Conservation (phyloP, 495 filamentous ascomycete species). For the Xylaria sp. region DNA sequence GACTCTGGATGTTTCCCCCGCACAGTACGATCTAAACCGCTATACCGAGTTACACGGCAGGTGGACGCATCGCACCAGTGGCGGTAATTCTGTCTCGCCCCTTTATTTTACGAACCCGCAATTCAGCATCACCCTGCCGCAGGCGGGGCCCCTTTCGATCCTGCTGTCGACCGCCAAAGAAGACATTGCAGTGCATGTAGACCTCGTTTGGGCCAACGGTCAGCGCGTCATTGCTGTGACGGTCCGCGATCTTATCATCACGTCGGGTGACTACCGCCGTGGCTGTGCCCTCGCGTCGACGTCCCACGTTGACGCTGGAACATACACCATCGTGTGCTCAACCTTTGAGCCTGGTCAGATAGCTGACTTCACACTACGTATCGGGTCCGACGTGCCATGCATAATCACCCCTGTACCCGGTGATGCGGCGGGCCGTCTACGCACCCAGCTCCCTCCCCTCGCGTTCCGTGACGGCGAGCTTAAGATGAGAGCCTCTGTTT, state of each 20-base stretch:
- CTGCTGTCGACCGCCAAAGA: conserved; percentile 68
- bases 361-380: conserved; percentile 75
- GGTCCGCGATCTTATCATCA: conserved; percentile 76
- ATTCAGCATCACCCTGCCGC: conserved; percentile 68
- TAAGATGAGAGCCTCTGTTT: conserved; percentile 60
- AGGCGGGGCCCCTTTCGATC: conserved; percentile 66
- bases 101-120: conserved; percentile 86
- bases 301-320: conserved; percentile 64
- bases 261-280: conserved; percentile 83
- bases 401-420: conserved; percentile 61
- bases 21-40: conserved; percentile 64
- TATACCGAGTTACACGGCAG: conserved; percentile 59
- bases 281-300: conserved; percentile 74
- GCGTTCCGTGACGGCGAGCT: conserved; percentile 59
- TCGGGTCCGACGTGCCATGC: conserved; percentile 66
- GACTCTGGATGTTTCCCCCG: conserved; percentile 64
- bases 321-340: conserved; percentile 85
- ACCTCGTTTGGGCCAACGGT: conserved; percentile 78
- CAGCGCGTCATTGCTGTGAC: conserved; percentile 70
- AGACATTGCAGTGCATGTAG: conserved; percentile 78
- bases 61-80: conserved; percentile 82
- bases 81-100: conserved; percentile 79
- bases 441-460: conserved; percentile 57
- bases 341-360: conserved; percentile 83
- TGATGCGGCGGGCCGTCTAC: conserved; percentile 73